Conservation (phyloP, 352 stramenopile species). For the Pythium aphanidermatum region DNA sequence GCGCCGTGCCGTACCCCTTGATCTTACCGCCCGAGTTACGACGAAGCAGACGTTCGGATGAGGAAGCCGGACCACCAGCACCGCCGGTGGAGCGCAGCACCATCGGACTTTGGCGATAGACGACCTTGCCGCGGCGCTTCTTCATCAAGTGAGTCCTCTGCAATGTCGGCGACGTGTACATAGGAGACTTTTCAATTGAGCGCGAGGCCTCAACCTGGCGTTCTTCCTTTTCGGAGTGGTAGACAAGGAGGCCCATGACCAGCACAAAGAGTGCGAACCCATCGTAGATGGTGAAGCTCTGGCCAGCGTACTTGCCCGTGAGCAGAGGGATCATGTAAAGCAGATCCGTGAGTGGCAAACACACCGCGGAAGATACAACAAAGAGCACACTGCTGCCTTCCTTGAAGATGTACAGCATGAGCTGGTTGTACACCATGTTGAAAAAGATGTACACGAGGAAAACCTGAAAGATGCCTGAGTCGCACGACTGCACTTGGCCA, state of each 20-base stretch:
- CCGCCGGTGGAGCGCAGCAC: constrained; percentile 37
- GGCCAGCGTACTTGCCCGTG: constrained; percentile 53
- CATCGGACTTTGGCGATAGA: constrained; percentile 83
- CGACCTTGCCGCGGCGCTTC: constrained; percentile 67
- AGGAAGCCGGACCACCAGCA: constrained; percentile 25
- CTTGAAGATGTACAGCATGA: constrained; percentile 89
- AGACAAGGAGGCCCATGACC: constrained; percentile 81
- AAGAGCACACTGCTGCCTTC: constrained; percentile 86
- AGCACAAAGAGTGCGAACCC: constrained; percentile 84
- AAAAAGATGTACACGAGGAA: constrained; percentile 85
- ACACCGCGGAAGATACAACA: constrained; percentile 79
- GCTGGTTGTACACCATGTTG: constrained; percentile 85
- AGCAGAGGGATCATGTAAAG: constrained; percentile 81
- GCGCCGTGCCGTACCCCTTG: constrained; percentile 47
- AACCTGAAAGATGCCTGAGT: constrained; percentile 60
- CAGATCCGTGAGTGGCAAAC: constrained; percentile 74
- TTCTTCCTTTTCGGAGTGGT: constrained; percentile 85
- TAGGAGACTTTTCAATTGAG: constrained; percentile 79
- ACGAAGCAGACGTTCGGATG: constrained; percentile 55
- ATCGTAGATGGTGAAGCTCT: constrained; percentile 84
- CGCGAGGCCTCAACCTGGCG: constrained; percentile 39
- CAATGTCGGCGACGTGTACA: constrained; percentile 79
- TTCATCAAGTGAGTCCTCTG: constrained; percentile 83
- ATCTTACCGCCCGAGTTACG: constrained; percentile 35
- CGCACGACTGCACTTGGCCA: constrained; percentile 45